Percentiles rank a stretch among this genome's conserved stretches.
Conservation (phyloP, 1,284 basidiomycete genomes). For the Cutaneotrichosporon sp. region DNA sequence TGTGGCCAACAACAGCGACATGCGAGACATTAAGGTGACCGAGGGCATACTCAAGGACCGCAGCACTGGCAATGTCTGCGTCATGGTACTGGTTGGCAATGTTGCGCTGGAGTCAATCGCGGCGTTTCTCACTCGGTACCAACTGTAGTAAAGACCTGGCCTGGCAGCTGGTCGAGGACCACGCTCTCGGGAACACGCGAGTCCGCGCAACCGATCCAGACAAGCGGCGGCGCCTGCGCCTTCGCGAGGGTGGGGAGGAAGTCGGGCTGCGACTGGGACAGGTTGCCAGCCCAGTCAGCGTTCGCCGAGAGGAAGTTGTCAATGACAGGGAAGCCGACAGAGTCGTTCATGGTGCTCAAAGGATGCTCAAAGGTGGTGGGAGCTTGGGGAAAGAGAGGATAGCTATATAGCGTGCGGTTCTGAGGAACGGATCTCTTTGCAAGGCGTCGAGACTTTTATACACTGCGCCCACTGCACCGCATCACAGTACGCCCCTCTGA, state of each 20-base stretch:
- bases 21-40: conserved; percentile 73
- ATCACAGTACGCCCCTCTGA: too few relatives aligned
- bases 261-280: conserved; percentile 25
- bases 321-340: conserved; percentile 16
- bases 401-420: too few relatives aligned
- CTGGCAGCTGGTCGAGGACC: conserved; percentile 51
- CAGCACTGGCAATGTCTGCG: conserved; percentile 68
- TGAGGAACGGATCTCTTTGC: too few relatives aligned
- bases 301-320: conserved; percentile 30
- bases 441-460: too few relatives aligned
- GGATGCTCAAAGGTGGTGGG: neutral
- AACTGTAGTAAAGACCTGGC: conserved; percentile 62
- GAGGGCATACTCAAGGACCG: conserved; percentile 78
- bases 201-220: conserved; percentile 48
- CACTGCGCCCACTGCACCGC: too few relatives aligned
- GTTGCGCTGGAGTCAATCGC: conserved; percentile 14
- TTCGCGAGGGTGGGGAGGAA: conserved; percentile 34
- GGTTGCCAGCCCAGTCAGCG: conserved; percentile 32
- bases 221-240: conserved; percentile 40
- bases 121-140: conserved; percentile 8
- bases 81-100: conserved; percentile 58
- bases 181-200: conserved; percentile 47
- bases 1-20: conserved; percentile 76
- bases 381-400: neutral
- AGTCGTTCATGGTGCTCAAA: neutral